phyloP scores from a whole-genome alignment of 176 grass and related monocot genomes.

The Cymbopogon citratus region DNA sequence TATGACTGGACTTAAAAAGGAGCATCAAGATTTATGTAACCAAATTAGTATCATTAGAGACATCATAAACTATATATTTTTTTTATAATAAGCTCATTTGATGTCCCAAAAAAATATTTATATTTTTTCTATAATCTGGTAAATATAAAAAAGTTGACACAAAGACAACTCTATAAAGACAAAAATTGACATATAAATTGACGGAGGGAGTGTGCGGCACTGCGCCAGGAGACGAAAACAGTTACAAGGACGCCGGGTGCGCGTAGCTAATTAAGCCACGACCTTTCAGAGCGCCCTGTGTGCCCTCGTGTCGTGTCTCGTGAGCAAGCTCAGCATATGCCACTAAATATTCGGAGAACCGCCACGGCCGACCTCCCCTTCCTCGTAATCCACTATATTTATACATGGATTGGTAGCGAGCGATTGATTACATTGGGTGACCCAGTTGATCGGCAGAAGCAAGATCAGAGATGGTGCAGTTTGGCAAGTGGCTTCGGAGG shows the following conservation, averaged over 20 bases:
- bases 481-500: constrained; percentile 71
- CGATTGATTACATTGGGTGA: not conserved
- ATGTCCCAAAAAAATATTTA: not conserved
- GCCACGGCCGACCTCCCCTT: not conserved
- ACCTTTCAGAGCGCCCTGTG: not conserved
- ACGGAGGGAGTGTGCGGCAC: too few relatives aligned
- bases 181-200: too few relatives aligned
- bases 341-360: constrained; percentile 55
- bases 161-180: too few relatives aligned
- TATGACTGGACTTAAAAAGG: not conserved
- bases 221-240: not conserved
- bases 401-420: not conserved
- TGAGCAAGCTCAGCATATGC: constrained; percentile 66
- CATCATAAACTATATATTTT: not conserved
- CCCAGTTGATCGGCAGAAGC: too few relatives aligned
- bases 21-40: not conserved
- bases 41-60: too few relatives aligned
- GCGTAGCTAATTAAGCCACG: not conserved
- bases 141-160: too few relatives aligned
- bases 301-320: not conserved
- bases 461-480: constrained; percentile 49
- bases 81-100: not conserved
- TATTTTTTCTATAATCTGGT: too few relatives aligned
- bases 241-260: not conserved
- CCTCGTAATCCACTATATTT: not conserved